phyloP scores from a whole-genome alignment of 257 asterid genomes.

The Linaria vulgaris region DNA sequence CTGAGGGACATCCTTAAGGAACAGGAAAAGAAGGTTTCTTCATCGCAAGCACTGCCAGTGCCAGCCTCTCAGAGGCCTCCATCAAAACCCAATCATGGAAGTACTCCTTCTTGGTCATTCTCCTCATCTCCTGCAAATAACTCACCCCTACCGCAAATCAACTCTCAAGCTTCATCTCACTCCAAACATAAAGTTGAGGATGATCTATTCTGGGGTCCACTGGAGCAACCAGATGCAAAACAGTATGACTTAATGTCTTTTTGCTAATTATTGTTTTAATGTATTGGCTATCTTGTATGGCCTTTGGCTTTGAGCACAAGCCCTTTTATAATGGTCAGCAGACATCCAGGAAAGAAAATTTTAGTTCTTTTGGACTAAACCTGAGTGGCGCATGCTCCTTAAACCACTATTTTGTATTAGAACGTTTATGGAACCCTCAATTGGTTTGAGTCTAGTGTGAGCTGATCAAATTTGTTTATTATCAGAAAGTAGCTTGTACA shows the following conservation, averaged over 20 bases:
- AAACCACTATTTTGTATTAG: neutral
- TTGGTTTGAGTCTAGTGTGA: neutral
- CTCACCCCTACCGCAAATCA: constrained; percentile 52
- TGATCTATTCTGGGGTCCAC: constrained; percentile 94
- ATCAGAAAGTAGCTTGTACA: constrained; percentile 14
- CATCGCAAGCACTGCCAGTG: constrained; percentile 40
- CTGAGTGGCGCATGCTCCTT: too few species aligned
- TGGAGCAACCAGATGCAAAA: constrained; percentile 72
- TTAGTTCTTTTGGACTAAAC: neutral
- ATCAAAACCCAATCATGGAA: constrained; percentile 54
- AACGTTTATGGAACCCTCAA: neutral
- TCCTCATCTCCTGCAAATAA: constrained; percentile 68
- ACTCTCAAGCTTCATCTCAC: constrained; percentile 45
- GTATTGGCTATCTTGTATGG: constrained; percentile 5
- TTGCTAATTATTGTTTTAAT: constrained; percentile 21
- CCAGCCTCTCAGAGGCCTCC: constrained; percentile 64
- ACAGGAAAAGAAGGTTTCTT: constrained; percentile 62
- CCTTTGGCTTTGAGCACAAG: constrained; percentile 5
- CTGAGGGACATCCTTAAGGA: constrained; percentile 90
- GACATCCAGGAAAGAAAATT: neutral
- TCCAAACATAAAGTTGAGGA: constrained; percentile 68
- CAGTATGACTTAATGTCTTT: constrained; percentile 50
- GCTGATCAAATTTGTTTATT: neutral
- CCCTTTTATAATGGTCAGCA: neutral
- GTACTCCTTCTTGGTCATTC: constrained; percentile 65